These are phyloP conservation scores for Botrytis paeoniae DNA, from an alignment of 2,329 filamentous ascomycete genomes.

Conservation along the genomic window DNA sequence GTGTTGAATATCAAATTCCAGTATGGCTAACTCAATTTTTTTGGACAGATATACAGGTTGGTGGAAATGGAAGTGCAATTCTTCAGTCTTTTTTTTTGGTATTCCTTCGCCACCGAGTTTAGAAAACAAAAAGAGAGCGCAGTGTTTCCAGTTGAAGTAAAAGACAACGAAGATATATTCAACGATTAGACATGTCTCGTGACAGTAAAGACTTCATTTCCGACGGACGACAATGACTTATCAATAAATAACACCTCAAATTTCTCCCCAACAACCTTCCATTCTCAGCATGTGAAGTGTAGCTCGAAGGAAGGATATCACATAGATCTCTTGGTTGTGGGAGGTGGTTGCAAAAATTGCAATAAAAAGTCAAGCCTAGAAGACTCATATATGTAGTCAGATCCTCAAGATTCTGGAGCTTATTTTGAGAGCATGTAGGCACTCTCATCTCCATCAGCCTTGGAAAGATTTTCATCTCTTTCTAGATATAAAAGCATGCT, in stretches of 20 bases:
- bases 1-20: neutral
- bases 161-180: neutral
- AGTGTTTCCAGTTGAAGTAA: neutral
- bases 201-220: neutral
- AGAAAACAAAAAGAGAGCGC: neutral
- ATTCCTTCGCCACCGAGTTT: neutral
- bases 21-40: too few species aligned
- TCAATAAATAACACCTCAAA: neutral
- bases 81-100: rapidly evolving
- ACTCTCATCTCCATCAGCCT: neutral
- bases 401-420: neutral
- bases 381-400: neutral
- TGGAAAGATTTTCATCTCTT: neutral
- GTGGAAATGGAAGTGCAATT: neutral
- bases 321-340: too few species aligned
- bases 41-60: too few species aligned
- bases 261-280: neutral
- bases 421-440: neutral
- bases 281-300: too few species aligned
- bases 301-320: too few species aligned
- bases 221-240: too few species aligned
- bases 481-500: too few species aligned
- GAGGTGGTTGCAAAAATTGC: too few species aligned
- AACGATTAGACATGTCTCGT: neutral
- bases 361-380: neutral